A percentile compares a stretch with the other conserved stretches of the same genome.
phyloP scores from a whole-genome alignment of 225 moss, liverwort and hornwort genomes.

The Antitrichia curtipendula region DNA sequence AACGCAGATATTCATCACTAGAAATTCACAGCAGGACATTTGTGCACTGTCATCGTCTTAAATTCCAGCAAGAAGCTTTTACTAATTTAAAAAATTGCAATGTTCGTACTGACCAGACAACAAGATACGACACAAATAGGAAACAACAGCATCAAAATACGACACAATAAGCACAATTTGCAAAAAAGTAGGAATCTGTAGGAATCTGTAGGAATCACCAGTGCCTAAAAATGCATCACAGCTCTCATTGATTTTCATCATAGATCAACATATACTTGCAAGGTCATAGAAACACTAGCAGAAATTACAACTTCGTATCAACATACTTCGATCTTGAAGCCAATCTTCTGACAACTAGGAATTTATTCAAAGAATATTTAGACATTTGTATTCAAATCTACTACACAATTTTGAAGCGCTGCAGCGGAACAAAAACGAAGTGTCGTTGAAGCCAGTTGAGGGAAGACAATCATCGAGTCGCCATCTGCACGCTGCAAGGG shows the following conservation, averaged over 20 bases:
- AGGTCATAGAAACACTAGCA: neutral
- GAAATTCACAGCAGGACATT: neutral
- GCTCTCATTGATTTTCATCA: neutral
- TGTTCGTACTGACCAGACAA: neutral
- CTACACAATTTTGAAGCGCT: neutral
- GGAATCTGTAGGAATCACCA: neutral
- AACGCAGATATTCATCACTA: neutral
- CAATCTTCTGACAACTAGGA: neutral
- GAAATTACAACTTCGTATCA: neutral
- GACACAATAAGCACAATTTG: neutral
- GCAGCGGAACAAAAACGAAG: neutral
- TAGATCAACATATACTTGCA: neutral
- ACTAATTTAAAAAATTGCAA: neutral
- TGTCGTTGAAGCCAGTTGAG: neutral
- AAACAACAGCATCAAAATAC: neutral
- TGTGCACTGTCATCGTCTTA: neutral
- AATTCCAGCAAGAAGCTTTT: neutral
- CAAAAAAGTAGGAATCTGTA: neutral
- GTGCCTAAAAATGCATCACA: neutral
- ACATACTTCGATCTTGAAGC: neutral
- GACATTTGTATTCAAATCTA: neutral
- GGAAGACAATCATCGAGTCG: neutral
- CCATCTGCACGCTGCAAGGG: constrained; percentile 8
- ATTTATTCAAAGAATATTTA: neutral
- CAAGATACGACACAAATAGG: neutral